Conservation (phyloP, 441 rosid genomes). For the Euphorbia schlechtendalii region DNA sequence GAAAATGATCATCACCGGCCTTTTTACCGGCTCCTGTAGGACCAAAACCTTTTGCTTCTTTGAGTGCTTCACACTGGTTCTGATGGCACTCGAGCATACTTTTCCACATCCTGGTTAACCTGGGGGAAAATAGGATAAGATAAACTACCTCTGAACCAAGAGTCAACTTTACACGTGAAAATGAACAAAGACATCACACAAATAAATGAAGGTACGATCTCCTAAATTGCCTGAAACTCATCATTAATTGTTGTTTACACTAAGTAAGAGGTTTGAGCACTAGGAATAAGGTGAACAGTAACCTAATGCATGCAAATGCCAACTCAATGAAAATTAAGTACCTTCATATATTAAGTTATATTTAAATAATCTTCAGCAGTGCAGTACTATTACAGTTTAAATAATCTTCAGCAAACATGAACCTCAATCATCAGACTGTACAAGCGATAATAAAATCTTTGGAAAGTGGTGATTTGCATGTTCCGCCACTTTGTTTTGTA, state of each 20-base stretch:
- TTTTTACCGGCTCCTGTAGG: conserved; percentile 54
- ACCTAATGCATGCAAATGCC: too few relatives aligned
- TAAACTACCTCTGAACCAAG: conserved; percentile 5
- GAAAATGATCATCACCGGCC: conserved; percentile 56
- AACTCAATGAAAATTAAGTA: too few relatives aligned
- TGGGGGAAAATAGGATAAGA: conserved; percentile 22
- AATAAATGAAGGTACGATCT: neutral
- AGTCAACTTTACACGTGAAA: conserved; percentile 1
- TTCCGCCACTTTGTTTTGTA: too few relatives aligned
- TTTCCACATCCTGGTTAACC: conserved; percentile 91
- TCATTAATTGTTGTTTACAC: too few relatives aligned
- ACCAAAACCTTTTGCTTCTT: conserved; percentile 63
- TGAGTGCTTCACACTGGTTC: conserved; percentile 63
- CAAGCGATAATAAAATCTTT: too few relatives aligned
- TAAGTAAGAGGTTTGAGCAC: too few relatives aligned
- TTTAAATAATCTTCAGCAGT: too few relatives aligned
- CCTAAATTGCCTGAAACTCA: neutral
- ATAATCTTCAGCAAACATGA: neutral
- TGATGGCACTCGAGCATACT: conserved; percentile 85
- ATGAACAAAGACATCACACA: neutral
- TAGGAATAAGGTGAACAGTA: neutral
- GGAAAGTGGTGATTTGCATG: too few relatives aligned
- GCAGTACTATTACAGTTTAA: too few relatives aligned
- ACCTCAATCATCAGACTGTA: neutral
- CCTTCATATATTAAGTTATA: too few relatives aligned